A percentile compares a stretch with the other conserved stretches of the same genome.
Evolutionary conservation across 1,284 basidiomycete genomes (phyloP).

Genomic region (Ustilago shanxiensis): DNA sequence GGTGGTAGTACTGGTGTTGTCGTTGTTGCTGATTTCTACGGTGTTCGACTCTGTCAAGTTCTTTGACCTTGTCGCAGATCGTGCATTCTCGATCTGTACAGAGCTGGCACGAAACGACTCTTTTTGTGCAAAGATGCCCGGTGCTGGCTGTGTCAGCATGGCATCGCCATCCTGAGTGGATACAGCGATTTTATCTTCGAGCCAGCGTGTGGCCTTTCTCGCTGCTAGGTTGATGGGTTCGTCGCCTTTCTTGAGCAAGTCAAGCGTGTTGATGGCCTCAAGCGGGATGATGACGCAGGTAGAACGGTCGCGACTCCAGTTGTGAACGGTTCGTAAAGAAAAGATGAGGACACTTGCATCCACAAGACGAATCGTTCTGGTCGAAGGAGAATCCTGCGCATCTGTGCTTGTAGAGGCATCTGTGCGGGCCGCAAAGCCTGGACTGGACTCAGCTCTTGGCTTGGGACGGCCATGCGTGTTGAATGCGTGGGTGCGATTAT

Average conservation of each 20-base stretch:
- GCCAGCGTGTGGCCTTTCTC: constrained; percentile 81
- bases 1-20: too few species aligned
- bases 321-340: constrained; percentile 82
- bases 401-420: neutral
- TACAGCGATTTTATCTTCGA: constrained; percentile 74
- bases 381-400: neutral
- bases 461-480: constrained; percentile 16
- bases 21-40: neutral
- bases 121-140: constrained; percentile 50
- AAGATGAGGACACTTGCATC: constrained; percentile 89
- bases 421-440: constrained; percentile 7
- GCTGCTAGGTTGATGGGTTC: constrained; percentile 82
- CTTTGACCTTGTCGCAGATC: constrained; percentile 2
- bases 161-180: constrained; percentile 21
- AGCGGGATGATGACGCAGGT: constrained; percentile 84
- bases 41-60: neutral
- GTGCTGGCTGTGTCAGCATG: constrained; percentile 30
- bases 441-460: constrained; percentile 34
- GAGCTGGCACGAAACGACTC: constrained; percentile 25
- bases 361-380: constrained; percentile 70
- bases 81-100: constrained; percentile 22
- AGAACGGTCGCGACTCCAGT: constrained; percentile 79
- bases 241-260: constrained; percentile 90
- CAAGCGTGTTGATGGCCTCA: constrained; percentile 91
- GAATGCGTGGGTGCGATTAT: neutral